phyloP scores from a whole-genome alignment of 176 grass and related monocot species.

The barley (Hordeum vulgare) region MorexV3_pseudomolecules_assembly NC_058521.1:29373236-29373735 shows the following conservation, averaged over 20 bases:
- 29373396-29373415: background rate
- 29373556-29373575: background rate
- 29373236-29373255: background rate
- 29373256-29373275: background rate
- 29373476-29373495: background rate
- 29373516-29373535: background rate
- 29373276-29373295: background rate
- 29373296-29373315: background rate
- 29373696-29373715: background rate
- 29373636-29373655: background rate
- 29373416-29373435: background rate
- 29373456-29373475: background rate
- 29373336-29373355: too few relatives aligned
- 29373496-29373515: background rate
- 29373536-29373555: background rate
- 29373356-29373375: too few relatives aligned
- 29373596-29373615: constrained; percentile 13
- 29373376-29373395: background rate
- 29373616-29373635: constrained; percentile 13
- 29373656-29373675: background rate
- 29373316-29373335: background rate
- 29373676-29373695: background rate
- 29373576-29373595: constrained; percentile 3
- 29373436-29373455: too few relatives aligned
- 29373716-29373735: background rate